Percentiles rank a stretch among this genome's conserved stretches.
phyloP scores from a whole-genome alignment of 2,329 filamentous ascomycete genomes.

The Trichoderma sp. region DNA sequence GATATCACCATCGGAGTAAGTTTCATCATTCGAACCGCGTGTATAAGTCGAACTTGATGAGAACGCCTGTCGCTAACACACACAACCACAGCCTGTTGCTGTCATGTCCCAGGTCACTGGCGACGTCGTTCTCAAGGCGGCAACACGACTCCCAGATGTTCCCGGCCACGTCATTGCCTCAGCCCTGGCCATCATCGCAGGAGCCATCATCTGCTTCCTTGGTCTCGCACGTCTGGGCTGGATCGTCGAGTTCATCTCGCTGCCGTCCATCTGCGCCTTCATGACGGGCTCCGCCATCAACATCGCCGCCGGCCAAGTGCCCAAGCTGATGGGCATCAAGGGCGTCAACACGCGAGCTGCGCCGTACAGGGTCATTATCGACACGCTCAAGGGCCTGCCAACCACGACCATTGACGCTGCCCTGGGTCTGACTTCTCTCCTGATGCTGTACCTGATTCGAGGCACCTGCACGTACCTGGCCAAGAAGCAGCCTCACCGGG shows the following conservation, averaged over 20 bases:
- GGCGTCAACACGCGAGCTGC: conserved; percentile 49
- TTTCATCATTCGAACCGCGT: conserved; percentile 22
- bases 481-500: conserved; percentile 62
- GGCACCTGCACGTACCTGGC: conserved; percentile 60
- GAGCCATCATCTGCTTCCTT: conserved; percentile 47
- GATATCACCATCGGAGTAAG: conserved; percentile 79
- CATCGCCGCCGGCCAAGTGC: conserved; percentile 49
- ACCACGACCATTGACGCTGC: conserved; percentile 64
- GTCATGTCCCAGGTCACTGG: conserved; percentile 54
- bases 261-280: conserved; percentile 52
- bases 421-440: conserved; percentile 66
- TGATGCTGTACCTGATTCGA: conserved; percentile 66
- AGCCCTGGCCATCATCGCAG: conserved; percentile 47
- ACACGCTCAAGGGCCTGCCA: conserved; percentile 46
- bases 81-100: conserved; percentile 45
- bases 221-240: conserved; percentile 51
- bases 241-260: conserved; percentile 53
- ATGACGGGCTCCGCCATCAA: conserved; percentile 53
- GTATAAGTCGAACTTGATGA: background rate
- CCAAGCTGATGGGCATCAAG: conserved; percentile 50
- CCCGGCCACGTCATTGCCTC: conserved; percentile 45
- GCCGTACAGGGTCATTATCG: conserved; percentile 50
- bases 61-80: background rate
- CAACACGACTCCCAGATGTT: conserved; percentile 38
- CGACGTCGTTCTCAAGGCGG: conserved; percentile 44